Evolutionary conservation across 345 rosid genomes (phyloP), one percentile per base, ranked within the genome.

Genomic region (Corymbia maculata): DNA sequence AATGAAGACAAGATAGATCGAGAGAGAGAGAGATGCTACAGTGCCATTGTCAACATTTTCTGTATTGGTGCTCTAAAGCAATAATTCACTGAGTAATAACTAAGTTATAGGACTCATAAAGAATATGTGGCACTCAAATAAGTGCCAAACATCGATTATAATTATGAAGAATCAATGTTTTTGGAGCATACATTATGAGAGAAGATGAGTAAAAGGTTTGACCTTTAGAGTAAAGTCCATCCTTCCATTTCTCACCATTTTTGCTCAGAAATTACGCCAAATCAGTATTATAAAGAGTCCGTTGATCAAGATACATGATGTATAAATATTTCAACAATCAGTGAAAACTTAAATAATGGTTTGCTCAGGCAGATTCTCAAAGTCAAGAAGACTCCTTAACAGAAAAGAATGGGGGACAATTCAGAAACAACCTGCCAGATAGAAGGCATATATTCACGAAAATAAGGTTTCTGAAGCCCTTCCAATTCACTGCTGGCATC

Each of bases 391-490:
- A 66, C 47, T 85, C 80, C 89, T 88, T 59, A 84, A 50, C 88
- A 47, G 53, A 79, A 87, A 55, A 86, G 61, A 49, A 50, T 10
- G 13, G 45, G 42, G 84, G 49, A 75, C 84, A 85, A 16, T 55
- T 45, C 52, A 51, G 22, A 28, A 21, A 42, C 70, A 52, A 96
- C 99, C 97, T 95, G 98, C 99, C 98, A 97, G 86, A 93, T 91
- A 90, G 94, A 93, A 85, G 99, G 97, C 98, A 97, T 97, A 90
- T 93, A 95, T 90, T 96, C 99, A 85, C 94, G 97, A 88, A 92
- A 87, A 1, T 86, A 88, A 90, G 89, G 82, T 85, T 88, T 95
- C 53, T 90, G 93, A 53, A 85, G 52, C 52, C 89, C 92, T 85
- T 88, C 91, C 88, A 90, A 30, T 85, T 88, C 89, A 75, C 87